Base-by-base conservation (phyloP, 2,329 filamentous ascomycete genomes). In the Rutstroemia sp. region DNA sequence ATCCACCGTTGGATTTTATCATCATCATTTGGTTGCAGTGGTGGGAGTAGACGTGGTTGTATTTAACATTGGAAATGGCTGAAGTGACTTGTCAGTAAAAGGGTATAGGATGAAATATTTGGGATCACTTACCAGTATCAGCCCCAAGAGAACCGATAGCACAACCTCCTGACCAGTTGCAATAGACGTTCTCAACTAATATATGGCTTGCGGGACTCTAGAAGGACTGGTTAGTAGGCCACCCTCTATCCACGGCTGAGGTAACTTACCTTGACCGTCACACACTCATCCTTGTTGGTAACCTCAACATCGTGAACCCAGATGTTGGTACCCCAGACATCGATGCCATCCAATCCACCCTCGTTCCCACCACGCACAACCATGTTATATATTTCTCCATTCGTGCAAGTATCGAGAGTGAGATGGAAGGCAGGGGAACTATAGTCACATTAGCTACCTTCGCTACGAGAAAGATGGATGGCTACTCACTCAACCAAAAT, bases 221-320 rank as follows among this genome's bases (percentile, higher is more conserved):
- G 18, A n/a, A 14, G 14, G 21, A 37, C 37, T 5, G 23, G 12
- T 55, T 42, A 55, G 52, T 3, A n/a, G 21, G 9, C n/a, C 21
- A 9, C 6, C 10, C n/a, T 19, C 8, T 7, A 18, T 44, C 8
- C 41, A 14, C 10, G 41, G 41, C n/a, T 19, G 9, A 8, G 25
- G 3, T 23, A 21, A 4, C n/a, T 10, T 44, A 56, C 48, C 74
- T 79, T 82, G 58, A 81, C 77, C 2, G 79, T 81, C 0, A 82
- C 78, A 64, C 79, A 82, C 65, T 83, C 81, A 63, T 83, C 79
- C 67, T 81, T 82, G 74, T 83, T 84, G 23, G 80, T 81, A 5
- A 83, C 80, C 71, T 78, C 77, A 45, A 83, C 72, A 65, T 84
- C 80, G 63, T 83, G 80, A 49, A 82, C 71, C 75, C 77, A 80